A percentile compares a stretch with the other conserved stretches of the same genome.
phyloP scores from a whole-genome alignment of 1,284 basidiomycete genomes.

The Ustilago esculenta region DNA sequence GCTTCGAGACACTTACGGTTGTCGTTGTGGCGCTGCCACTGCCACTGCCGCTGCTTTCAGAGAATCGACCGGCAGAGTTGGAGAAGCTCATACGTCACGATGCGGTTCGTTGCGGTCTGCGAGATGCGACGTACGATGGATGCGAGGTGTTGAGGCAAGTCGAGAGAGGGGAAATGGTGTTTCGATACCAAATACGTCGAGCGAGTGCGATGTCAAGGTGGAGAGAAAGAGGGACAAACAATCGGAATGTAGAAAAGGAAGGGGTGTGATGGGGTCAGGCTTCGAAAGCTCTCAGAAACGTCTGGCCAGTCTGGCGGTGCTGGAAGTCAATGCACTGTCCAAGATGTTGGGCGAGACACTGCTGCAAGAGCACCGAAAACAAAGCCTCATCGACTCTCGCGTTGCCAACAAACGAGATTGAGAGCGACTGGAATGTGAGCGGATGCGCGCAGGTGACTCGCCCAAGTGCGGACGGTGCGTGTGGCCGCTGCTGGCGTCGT shows the following conservation, averaged over 20 bases:
- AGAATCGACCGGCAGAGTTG: conserved; percentile 23
- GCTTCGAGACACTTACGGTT: conserved; percentile 20
- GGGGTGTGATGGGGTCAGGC: conserved; percentile 15
- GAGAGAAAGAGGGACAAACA: neutral
- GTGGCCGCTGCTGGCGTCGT: conserved; percentile 40
- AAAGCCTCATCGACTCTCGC: neutral
- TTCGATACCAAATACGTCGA: neutral
- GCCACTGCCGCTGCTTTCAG: conserved; percentile 27
- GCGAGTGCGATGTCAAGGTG: neutral
- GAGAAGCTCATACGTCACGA: conserved; percentile 34
- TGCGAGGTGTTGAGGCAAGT: neutral
- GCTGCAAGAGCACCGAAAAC: neutral
- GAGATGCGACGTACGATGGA: no score
- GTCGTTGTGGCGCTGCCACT: conserved; percentile 31
- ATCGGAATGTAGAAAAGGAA: conserved; percentile 2
- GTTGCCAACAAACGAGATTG: no score
- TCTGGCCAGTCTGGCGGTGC: conserved; percentile 29
- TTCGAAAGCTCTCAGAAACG: conserved; percentile 27
- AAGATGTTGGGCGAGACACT: conserved; percentile 2
- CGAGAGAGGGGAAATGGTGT: neutral
- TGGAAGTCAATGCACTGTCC: conserved; percentile 9
- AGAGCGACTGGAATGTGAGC: neutral
- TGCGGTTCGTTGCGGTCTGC: neutral
- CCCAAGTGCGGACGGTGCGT: neutral
- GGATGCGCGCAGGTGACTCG: neutral